Evolutionary conservation across 208 protist species (phyloP).

Genomic region (Crithidia sp.): DNA sequence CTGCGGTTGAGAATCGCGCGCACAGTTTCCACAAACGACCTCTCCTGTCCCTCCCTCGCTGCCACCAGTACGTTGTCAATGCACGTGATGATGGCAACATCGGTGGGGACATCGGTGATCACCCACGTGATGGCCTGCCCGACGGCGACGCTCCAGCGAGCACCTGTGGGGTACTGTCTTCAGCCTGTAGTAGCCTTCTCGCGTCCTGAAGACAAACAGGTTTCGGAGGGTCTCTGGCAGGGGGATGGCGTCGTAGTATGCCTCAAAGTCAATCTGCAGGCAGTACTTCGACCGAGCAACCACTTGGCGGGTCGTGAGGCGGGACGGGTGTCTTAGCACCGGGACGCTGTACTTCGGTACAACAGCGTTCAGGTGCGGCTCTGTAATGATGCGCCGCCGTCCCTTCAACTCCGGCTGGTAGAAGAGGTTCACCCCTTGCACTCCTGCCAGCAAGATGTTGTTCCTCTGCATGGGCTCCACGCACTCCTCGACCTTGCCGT

Average conservation of each 20-base stretch:
- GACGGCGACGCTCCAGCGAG: constrained; percentile 8
- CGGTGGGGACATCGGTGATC: not conserved
- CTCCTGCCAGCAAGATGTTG: not conserved
- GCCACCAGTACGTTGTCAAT: not conserved
- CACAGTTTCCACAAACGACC: constrained; percentile 1
- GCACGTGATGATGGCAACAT: not conserved
- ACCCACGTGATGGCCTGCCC: constrained; percentile 1
- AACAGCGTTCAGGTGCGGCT: constrained; percentile 6
- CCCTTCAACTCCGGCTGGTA: not conserved
- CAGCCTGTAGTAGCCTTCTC: not conserved
- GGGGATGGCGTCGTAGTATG: not conserved
- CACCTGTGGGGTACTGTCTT: constrained; percentile 18
- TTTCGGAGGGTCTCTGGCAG: not conserved
- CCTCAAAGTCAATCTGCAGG: not conserved
- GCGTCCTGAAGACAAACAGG: not conserved
- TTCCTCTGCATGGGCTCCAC: not conserved
- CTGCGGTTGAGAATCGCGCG: not conserved
- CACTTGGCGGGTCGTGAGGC: not conserved
- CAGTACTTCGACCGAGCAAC: not conserved
- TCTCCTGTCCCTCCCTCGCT: not conserved
- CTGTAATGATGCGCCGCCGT: constrained; percentile 30
- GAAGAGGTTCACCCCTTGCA: not conserved
- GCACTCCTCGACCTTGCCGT: not conserved
- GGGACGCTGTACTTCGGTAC: not conserved
- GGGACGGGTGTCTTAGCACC: not conserved